Evolutionary conservation across 164 flowering plant species (phyloP).

Genomic region (Aristolochia californica): DNA sequence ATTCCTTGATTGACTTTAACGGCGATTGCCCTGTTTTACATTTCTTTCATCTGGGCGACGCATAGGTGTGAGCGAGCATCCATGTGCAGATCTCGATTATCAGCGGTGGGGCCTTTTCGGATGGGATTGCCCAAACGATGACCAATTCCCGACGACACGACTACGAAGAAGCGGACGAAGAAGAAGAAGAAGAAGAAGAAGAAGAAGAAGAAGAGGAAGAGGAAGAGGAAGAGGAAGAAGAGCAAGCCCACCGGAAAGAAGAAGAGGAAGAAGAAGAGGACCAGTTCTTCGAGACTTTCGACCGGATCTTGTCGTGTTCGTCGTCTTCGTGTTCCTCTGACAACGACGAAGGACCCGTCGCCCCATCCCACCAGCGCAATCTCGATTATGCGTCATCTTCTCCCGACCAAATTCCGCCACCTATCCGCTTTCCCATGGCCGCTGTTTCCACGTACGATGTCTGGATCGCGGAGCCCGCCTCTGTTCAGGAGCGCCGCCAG

Average conservation of each 20-base stretch:
- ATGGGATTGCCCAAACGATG: constrained; percentile 48
- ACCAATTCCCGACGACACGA: constrained; percentile 10
- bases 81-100: too few relatives aligned
- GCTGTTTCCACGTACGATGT: constrained; percentile 45
- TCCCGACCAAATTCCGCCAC: constrained; percentile 11
- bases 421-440: neutral
- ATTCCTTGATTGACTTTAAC: too few relatives aligned
- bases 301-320: constrained; percentile 68
- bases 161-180: too few relatives aligned
- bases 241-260: neutral
- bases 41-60: too few relatives aligned
- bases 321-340: constrained; percentile 42
- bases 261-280: constrained; percentile 40
- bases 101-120: constrained; percentile 5
- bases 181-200: too few relatives aligned
- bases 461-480: constrained; percentile 78
- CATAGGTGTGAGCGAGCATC: neutral
- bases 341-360: constrained; percentile 13
- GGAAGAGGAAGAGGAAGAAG: constrained; percentile 1
- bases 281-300: constrained; percentile 76
- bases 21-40: too few relatives aligned
- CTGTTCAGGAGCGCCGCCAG: constrained; percentile 71
- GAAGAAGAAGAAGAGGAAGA: too few relatives aligned
- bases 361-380: constrained; percentile 5
- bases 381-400: constrained; percentile 10